phyloP scores from a whole-genome alignment of 257 asterid species.

The Linaria vulgaris region DNA sequence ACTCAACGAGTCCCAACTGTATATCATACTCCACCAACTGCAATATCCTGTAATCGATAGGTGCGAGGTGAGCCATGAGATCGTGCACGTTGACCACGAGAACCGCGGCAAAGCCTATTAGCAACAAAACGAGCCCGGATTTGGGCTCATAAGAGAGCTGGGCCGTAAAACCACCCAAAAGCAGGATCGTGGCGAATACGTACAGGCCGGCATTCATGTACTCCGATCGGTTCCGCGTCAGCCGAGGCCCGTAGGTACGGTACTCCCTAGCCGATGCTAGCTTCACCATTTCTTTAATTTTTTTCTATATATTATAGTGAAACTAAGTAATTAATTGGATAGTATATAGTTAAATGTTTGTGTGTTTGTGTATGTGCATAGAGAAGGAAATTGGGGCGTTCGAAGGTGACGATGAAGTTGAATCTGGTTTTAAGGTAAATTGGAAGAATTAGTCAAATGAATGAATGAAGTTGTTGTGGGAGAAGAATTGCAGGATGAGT shows the following conservation, averaged over 20 bases:
- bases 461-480: not conserved
- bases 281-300: conserved; percentile 64
- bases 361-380: not conserved
- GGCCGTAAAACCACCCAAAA: conserved; percentile 63
- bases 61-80: conserved; percentile 80
- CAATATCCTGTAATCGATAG: conserved; percentile 58
- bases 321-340: no score
- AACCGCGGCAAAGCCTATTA: conserved; percentile 45
- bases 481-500: not conserved
- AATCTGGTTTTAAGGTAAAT: no score
- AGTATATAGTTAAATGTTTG: no score
- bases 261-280: conserved; percentile 78
- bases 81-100: conserved; percentile 67
- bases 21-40: conserved; percentile 50
- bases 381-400: not conserved
- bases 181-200: conserved; percentile 63
- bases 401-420: no score
- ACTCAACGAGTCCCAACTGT: conserved; percentile 72
- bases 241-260: conserved; percentile 74
- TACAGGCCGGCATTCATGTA: conserved; percentile 88
- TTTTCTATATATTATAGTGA: not conserved
- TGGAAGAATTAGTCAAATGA: conserved; percentile 22
- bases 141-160: conserved; percentile 56
- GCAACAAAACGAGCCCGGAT: conserved; percentile 67
- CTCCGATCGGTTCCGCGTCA: conserved; percentile 57